phyloP scores from a whole-genome alignment of 257 asterid genomes.

The Gentiana macrophylla region DNA sequence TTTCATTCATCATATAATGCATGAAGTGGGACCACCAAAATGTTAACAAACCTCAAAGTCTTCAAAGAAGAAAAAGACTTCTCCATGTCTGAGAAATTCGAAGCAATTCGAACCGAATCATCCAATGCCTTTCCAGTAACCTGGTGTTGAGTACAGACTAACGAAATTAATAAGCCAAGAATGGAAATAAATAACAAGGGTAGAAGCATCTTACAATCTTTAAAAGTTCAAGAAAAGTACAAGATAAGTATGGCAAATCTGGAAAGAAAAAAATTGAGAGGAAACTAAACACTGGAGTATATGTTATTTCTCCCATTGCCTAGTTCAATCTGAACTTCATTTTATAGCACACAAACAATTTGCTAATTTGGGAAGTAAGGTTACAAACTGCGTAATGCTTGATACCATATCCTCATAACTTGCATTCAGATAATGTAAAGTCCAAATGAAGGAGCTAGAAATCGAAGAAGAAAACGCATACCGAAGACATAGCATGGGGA shows the following conservation, averaged over 20 bases:
- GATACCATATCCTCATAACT: not conserved
- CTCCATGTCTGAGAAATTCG: slow-evolving; percentile 82
- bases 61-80: slow-evolving; percentile 49
- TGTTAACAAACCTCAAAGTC: slow-evolving; percentile 54
- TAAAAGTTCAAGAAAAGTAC: not conserved
- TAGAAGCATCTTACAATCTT: not conserved
- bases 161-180: slow-evolving; percentile 9
- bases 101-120: slow-evolving; percentile 74
- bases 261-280: no score
- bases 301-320: no score
- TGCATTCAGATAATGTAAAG: not conserved
- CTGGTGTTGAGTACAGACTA: slow-evolving; percentile 19
- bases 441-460: no score
- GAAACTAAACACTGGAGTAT: no score
- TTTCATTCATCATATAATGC: no score
- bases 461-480: slow-evolving; percentile 16
- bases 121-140: slow-evolving; percentile 79
- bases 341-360: no score
- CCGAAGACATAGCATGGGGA: slow-evolving; percentile 93
- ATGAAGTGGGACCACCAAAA: not conserved
- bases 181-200: slow-evolving; percentile 9
- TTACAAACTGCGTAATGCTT: no score
- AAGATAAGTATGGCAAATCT: not conserved
- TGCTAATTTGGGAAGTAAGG: no score
- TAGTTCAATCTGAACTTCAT: no score